These are phyloP conservation scores for Scutellaria galericulata DNA, from an alignment of 257 asterid species.

Conservation along the genomic window DNA sequence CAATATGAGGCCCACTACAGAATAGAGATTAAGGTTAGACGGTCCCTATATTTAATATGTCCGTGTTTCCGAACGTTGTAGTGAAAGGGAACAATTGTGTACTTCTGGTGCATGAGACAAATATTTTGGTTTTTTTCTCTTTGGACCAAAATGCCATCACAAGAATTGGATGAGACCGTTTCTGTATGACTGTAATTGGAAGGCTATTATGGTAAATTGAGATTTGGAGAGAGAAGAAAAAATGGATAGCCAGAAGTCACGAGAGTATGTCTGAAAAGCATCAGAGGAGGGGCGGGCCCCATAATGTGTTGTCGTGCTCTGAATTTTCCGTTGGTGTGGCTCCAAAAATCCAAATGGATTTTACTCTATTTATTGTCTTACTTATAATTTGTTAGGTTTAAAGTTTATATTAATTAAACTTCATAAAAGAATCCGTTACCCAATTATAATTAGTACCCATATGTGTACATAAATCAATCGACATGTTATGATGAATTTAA, in stretches of 20 bases:
- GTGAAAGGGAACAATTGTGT: too few relatives aligned
- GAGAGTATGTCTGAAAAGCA: constrained; percentile 16
- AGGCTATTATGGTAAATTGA: background rate
- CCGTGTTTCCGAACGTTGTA: too few relatives aligned
- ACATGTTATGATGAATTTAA: too few relatives aligned
- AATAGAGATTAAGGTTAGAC: too few relatives aligned
- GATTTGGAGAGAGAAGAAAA: background rate
- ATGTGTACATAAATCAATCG: too few relatives aligned
- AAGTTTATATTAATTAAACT: too few relatives aligned
- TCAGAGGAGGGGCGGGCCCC: background rate
- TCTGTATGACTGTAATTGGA: background rate
- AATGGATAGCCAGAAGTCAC: constrained; percentile 6
- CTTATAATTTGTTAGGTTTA: too few relatives aligned
- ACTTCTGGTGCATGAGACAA: too few relatives aligned
- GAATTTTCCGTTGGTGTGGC: constrained; percentile 16
- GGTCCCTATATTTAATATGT: too few relatives aligned
- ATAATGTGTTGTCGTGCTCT: background rate
- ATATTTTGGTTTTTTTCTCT: background rate
- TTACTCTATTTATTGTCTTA: background rate
- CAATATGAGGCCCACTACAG: too few relatives aligned
- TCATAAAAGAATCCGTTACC: too few relatives aligned
- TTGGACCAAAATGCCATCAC: background rate
- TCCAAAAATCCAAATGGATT: constrained; percentile 14
- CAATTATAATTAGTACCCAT: too few relatives aligned
- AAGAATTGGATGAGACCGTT: background rate